phyloP scores from a whole-genome alignment of 371 early-diverging fungal genomes.

The Encephalitozoon intestinalis region DNA sequence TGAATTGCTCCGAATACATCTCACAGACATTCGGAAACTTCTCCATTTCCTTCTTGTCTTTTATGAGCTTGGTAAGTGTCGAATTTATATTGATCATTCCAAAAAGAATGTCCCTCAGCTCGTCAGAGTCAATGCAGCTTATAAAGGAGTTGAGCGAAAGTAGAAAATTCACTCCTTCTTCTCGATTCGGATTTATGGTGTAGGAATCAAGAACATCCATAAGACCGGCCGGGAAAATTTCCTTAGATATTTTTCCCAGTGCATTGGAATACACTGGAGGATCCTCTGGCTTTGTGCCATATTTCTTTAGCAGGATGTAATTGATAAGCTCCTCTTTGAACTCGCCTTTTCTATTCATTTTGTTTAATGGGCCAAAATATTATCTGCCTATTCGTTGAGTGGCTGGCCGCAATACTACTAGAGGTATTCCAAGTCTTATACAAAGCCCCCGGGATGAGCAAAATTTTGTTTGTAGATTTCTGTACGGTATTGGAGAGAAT shows the following conservation, averaged over 20 bases:
- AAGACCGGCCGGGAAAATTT: background rate
- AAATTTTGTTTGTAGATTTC: constrained; percentile 38
- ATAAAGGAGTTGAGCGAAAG: background rate
- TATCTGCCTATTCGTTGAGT: background rate
- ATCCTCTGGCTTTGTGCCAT: background rate
- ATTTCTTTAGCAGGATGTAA: constrained; percentile 31
- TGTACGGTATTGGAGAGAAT: constrained; percentile 52
- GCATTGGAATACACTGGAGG: constrained; percentile 11
- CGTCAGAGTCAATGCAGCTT: background rate
- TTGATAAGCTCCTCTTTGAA: constrained; percentile 41
- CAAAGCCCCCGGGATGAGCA: background rate
- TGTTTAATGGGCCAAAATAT: constrained; percentile 7
- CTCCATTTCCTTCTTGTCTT: constrained; percentile 28
- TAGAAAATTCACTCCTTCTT: background rate
- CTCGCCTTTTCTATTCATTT: background rate
- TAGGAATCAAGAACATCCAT: background rate
- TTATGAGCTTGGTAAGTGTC: constrained; percentile 8
- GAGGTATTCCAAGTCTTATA: background rate
- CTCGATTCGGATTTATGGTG: background rate
- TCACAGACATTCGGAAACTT: constrained; percentile 8
- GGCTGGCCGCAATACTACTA: background rate
- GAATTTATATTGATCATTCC: constrained; percentile 35
- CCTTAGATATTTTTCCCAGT: background rate
- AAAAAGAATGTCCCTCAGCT: constrained; percentile 42
- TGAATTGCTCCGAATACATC: constrained; percentile 38